Evolutionary conservation across 2,329 filamentous ascomycete species (phyloP).

Genomic region (Fusarium foetens): DNA sequence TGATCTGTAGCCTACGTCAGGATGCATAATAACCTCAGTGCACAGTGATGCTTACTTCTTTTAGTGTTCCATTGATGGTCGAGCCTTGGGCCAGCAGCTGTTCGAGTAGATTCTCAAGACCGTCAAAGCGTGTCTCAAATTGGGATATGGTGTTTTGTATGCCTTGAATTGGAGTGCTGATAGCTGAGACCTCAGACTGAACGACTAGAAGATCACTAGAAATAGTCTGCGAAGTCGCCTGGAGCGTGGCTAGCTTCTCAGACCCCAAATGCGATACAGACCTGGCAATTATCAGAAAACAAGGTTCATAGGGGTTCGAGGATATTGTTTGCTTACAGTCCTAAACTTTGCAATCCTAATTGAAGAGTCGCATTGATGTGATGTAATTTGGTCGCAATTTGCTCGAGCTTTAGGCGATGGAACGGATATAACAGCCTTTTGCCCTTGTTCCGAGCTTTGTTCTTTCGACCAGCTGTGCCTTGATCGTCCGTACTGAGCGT

Average conservation of each 20-base stretch:
- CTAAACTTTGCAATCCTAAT: background rate
- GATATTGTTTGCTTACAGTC: accelerated
- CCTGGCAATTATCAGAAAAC: background rate
- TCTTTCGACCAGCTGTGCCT: background rate
- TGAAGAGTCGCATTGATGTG: background rate
- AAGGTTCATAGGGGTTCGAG: accelerated
- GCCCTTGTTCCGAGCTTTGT: background rate
- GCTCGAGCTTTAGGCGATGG: background rate
- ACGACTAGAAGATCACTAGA: background rate
- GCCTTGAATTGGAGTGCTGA: accelerated
- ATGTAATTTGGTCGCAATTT: background rate
- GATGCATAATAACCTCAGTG: accelerated
- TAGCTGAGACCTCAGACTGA: background rate
- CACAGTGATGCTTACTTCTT: background rate
- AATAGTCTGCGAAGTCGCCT: accelerated
- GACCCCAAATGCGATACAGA: background rate
- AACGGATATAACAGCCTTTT: background rate
- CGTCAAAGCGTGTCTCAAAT: background rate
- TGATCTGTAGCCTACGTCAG: background rate
- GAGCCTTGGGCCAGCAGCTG: background rate
- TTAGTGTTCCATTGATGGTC: accelerated
- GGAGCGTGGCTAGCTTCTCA: accelerated
- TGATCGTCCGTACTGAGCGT: background rate
- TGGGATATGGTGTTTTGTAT: accelerated
- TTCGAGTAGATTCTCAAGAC: accelerated